Evolutionary conservation across 2,329 filamentous ascomycete species (phyloP).

Genomic region (Fonsecaea pedrosoi): DNA sequence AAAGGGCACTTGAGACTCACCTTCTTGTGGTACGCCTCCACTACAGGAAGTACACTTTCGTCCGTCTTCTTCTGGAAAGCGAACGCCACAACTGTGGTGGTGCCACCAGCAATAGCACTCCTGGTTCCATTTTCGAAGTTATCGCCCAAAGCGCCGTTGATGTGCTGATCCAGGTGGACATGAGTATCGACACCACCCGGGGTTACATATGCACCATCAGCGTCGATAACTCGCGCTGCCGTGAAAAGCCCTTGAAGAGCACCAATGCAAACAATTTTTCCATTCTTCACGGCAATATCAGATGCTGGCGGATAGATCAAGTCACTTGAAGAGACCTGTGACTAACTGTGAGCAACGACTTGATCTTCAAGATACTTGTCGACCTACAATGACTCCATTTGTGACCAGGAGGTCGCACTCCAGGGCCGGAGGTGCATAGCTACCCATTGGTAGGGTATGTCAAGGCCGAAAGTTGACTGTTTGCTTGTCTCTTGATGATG

Average conservation of each 20-base stretch:
- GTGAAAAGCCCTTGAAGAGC: slow-evolving; percentile 13
- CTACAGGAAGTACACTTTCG: slow-evolving; percentile 53
- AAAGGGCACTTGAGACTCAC: slow-evolving; percentile 40
- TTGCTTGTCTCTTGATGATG: background rate
- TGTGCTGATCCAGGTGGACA: slow-evolving; percentile 22
- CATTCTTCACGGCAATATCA: slow-evolving; percentile 21
- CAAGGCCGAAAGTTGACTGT: background rate
- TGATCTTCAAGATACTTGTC: slow-evolving; percentile 46
- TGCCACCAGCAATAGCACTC: slow-evolving; percentile 64
- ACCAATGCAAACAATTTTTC: slow-evolving; percentile 19
- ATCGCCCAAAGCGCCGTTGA: slow-evolving; percentile 43
- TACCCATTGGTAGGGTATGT: slow-evolving; percentile 12
- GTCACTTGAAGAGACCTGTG: slow-evolving; percentile 21
- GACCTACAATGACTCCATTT: slow-evolving; percentile 54
- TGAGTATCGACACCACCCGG: slow-evolving; percentile 26
- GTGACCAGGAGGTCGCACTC: slow-evolving; percentile 50
- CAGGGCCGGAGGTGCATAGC: slow-evolving; percentile 15
- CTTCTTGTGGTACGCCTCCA: slow-evolving; percentile 56
- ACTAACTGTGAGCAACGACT: slow-evolving; percentile 23
- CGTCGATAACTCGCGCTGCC: slow-evolving; percentile 11
- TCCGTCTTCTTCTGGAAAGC: slow-evolving; percentile 59
- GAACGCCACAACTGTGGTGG: slow-evolving; percentile 65
- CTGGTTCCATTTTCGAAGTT: slow-evolving; percentile 58
- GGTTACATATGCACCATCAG: slow-evolving; percentile 23
- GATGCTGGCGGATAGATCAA: slow-evolving; percentile 26